Evolutionary conservation across 2,329 filamentous ascomycete genomes (phyloP).

Genomic region (Salinomyces thailandicus): DNA sequence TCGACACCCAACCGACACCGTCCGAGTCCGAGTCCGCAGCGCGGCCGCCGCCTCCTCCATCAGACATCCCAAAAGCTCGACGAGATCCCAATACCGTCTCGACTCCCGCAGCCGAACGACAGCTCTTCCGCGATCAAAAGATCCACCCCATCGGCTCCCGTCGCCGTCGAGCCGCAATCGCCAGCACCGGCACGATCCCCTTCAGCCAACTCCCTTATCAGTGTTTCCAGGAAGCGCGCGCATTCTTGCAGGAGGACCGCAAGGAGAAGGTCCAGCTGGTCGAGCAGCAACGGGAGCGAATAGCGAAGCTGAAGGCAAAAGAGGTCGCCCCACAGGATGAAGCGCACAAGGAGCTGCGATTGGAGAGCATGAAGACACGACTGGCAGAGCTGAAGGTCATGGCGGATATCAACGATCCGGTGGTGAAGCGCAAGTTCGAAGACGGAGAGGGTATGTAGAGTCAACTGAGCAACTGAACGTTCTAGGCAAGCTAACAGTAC

Average conservation of each 20-base stretch:
- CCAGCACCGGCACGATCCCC: slow-evolving; percentile 51
- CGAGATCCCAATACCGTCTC: slow-evolving; percentile 37
- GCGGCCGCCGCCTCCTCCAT: slow-evolving; percentile 16
- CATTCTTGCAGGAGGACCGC: slow-evolving; percentile 68
- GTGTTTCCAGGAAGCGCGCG: slow-evolving; percentile 92
- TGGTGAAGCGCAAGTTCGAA: slow-evolving; percentile 88
- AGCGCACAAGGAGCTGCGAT: slow-evolving; percentile 48
- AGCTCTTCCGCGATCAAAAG: slow-evolving; percentile 51
- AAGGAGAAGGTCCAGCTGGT: slow-evolving; percentile 71
- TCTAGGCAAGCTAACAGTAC: slow-evolving; percentile 8
- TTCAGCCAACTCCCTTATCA: slow-evolving; percentile 95
- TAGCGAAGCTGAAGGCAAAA: slow-evolving; percentile 54
- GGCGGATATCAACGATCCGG: slow-evolving; percentile 88
- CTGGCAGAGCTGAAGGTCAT: slow-evolving; percentile 74
- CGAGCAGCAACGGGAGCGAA: slow-evolving; percentile 53
- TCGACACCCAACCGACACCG: slow-evolving; percentile 27
- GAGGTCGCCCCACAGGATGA: slow-evolving; percentile 19
- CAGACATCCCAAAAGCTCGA: slow-evolving; percentile 18
- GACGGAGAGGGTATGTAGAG: slow-evolving; percentile 64
- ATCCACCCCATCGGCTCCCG: slow-evolving; percentile 68
- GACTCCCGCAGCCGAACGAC: slow-evolving; percentile 53
- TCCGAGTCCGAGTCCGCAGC: slow-evolving; percentile 9
- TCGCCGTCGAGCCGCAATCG: slow-evolving; percentile 53
- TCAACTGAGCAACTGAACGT: neutral
- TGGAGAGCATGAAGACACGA: slow-evolving; percentile 60